These are phyloP conservation scores for Pseudozyma thailandica DNA, from an alignment of 1,284 basidiomycete species.

Conservation along the genomic window DNA sequence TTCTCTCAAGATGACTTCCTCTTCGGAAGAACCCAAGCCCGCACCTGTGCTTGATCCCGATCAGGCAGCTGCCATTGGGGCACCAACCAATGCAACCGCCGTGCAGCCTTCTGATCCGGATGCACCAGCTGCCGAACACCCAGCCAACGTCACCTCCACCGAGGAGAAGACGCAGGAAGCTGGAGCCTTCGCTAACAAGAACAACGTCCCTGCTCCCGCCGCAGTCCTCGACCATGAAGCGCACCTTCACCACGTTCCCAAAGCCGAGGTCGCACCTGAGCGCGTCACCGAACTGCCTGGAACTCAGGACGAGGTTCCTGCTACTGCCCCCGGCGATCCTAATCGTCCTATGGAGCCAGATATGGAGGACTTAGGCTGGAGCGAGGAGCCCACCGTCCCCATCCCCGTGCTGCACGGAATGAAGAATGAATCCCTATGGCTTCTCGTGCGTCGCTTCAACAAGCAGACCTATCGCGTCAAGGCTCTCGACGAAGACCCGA, in stretches of 20 bases:
- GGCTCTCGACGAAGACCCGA: constrained; percentile 54
- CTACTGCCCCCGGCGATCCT: constrained; percentile 41
- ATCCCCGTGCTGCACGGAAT: constrained; percentile 66
- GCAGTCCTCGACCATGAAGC: constrained; percentile 45
- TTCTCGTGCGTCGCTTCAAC: constrained; percentile 70
- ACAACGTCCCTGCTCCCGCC: constrained; percentile 12
- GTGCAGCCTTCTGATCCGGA: constrained; percentile 26
- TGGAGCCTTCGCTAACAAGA: constrained; percentile 25
- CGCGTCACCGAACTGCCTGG: constrained; percentile 27
- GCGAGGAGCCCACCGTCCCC: constrained; percentile 52
- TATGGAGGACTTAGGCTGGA: constrained; percentile 58
- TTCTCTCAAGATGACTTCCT: constrained; percentile 17
- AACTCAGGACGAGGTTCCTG: constrained; percentile 37
- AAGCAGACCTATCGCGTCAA: constrained; percentile 70
- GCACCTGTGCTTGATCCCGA: constrained; percentile 44
- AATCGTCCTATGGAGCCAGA: constrained; percentile 54
- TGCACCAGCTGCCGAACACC: constrained; percentile 19
- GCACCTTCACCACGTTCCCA: constrained; percentile 43
- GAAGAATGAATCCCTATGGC: constrained; percentile 70
- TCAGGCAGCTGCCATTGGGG: constrained; percentile 36
- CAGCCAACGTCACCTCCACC: constrained; percentile 18
- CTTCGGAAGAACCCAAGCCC: constrained; percentile 4
- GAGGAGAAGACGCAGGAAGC: constrained; percentile 20
- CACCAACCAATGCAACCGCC: constrained; percentile 6
- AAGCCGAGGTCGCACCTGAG: constrained; percentile 36